These are phyloP conservation scores for Veloporphyrellus conicus DNA, from an alignment of 1,284 basidiomycete species.

Conservation along the genomic window DNA sequence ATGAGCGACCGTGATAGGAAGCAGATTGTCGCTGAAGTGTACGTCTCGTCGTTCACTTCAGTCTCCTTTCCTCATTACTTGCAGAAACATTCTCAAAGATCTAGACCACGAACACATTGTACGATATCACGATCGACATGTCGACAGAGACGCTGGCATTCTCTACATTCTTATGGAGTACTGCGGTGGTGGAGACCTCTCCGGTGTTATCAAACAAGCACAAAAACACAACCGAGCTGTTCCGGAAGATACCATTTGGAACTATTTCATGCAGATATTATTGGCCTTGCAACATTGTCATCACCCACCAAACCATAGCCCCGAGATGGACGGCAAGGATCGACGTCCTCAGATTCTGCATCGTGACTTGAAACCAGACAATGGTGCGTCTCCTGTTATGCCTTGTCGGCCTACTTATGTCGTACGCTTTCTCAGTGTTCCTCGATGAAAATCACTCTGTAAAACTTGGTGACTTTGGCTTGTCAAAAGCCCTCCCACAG, in stretches of 20 bases:
- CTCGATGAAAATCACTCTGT: constrained; percentile 74
- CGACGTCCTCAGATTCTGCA: constrained; percentile 80
- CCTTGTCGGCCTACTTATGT: constrained; percentile 2
- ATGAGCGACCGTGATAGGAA: constrained; percentile 91
- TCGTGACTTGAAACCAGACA: constrained; percentile 94
- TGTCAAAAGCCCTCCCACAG: constrained; percentile 86
- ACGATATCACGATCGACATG: constrained; percentile 85
- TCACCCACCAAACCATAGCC: constrained; percentile 56
- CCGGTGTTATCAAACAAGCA: constrained; percentile 77
- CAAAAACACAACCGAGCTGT: constrained; percentile 65
- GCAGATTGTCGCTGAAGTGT: constrained; percentile 99
- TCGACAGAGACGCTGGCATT: constrained; percentile 86
- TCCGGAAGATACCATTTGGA: constrained; percentile 91
- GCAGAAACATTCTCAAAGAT: constrained; percentile 92
- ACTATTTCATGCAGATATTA: constrained; percentile 89
- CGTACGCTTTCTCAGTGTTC: constrained; percentile 57
- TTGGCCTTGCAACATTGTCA: constrained; percentile 93
- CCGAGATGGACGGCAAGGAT: constrained; percentile 44
- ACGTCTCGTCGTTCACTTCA: constrained; percentile 33
- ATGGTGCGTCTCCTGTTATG: constrained; percentile 54
- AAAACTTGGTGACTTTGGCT: constrained; percentile 94
- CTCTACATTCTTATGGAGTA: constrained; percentile 97
- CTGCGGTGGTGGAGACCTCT: constrained; percentile 92
- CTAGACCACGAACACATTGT: constrained; percentile 94
- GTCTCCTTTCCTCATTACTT: not conserved